Conservation (phyloP, 176 grass and related monocot genomes). For the Melocanna baccifera region DNA sequence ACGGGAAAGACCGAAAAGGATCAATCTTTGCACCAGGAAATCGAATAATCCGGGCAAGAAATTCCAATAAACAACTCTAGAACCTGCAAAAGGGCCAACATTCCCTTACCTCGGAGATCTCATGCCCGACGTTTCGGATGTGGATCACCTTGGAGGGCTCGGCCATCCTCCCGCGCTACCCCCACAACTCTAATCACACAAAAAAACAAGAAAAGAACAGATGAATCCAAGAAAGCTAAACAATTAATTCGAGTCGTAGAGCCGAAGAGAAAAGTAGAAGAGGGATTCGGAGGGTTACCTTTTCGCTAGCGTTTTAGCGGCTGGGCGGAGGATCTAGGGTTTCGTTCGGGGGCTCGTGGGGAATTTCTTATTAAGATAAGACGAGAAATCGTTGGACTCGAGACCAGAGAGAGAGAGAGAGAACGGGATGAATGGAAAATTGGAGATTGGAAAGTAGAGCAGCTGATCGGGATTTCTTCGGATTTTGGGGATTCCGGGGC, state of each 20-base stretch:
- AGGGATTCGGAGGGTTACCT: not conserved
- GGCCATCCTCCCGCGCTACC: constrained; percentile 54
- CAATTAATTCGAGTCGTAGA: not conserved
- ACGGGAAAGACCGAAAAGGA: not conserved
- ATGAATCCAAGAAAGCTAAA: not conserved
- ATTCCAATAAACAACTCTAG: not conserved
- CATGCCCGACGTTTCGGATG: constrained; percentile 90
- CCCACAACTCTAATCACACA: not conserved
- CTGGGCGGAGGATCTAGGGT: constrained; percentile 24
- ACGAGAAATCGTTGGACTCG: not conserved
- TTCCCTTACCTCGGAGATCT: constrained; percentile 80
- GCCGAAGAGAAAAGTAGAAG: too few relatives aligned
- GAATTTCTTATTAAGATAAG: not conserved
- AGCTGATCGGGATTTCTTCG: not conserved
- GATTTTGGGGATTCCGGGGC: not conserved
- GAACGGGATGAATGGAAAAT: not conserved
- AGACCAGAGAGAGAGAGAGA: not conserved
- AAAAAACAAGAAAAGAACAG: not conserved
- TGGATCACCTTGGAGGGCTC: constrained; percentile 97
- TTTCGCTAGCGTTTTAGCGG: constrained; percentile 14
- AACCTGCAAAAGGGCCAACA: not conserved
- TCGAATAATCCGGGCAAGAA: not conserved
- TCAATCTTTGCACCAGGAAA: not conserved
- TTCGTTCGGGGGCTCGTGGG: not conserved
- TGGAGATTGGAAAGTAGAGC: not conserved